A percentile compares a stretch with the other conserved stretches of the same genome.
Evolutionary conservation across 139 green algal species (phyloP).

Genomic region (Zygnema cylindricum): DNA sequence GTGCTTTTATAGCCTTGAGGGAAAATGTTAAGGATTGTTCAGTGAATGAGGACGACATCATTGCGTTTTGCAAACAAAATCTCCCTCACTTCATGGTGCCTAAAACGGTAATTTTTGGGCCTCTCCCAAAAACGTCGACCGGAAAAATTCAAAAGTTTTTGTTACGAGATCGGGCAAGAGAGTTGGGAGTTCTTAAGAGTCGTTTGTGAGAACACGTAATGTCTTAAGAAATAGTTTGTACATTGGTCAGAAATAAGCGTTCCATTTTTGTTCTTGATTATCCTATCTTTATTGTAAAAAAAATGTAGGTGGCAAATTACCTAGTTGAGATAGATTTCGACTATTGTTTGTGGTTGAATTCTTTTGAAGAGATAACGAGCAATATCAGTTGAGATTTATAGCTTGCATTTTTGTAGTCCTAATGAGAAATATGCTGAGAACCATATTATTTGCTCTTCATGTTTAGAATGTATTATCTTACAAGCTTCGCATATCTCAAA

Average conservation of each 20-base stretch:
- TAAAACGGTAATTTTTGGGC: conserved; percentile 23
- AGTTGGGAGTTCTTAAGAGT: conserved; percentile 14
- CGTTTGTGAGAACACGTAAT: background rate
- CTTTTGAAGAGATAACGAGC: too few relatives aligned
- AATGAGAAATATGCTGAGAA: too few relatives aligned
- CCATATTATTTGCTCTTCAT: too few relatives aligned
- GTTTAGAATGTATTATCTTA: too few relatives aligned
- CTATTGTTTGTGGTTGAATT: too few relatives aligned
- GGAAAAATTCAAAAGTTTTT: conserved; percentile 55
- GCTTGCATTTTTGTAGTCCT: too few relatives aligned
- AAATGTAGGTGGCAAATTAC: too few relatives aligned
- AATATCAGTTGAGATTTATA: too few relatives aligned
- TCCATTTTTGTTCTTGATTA: too few relatives aligned
- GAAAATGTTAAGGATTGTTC: background rate
- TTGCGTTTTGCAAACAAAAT: conserved; percentile 45
- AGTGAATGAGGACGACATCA: conserved; percentile 31
- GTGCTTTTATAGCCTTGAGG: conserved; percentile 37
- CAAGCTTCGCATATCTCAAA: too few relatives aligned
- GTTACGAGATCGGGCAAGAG: conserved; percentile 30
- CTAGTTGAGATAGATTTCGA: too few relatives aligned
- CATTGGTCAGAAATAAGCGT: conserved; percentile 9
- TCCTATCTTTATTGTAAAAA: too few relatives aligned
- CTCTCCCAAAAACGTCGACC: conserved; percentile 52
- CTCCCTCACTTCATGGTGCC: conserved; percentile 43
- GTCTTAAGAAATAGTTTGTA: conserved; percentile 11